phyloP scores from a whole-genome alignment of 2,329 filamentous ascomycete genomes.

The Pseudopyricularia javanii region DNA sequence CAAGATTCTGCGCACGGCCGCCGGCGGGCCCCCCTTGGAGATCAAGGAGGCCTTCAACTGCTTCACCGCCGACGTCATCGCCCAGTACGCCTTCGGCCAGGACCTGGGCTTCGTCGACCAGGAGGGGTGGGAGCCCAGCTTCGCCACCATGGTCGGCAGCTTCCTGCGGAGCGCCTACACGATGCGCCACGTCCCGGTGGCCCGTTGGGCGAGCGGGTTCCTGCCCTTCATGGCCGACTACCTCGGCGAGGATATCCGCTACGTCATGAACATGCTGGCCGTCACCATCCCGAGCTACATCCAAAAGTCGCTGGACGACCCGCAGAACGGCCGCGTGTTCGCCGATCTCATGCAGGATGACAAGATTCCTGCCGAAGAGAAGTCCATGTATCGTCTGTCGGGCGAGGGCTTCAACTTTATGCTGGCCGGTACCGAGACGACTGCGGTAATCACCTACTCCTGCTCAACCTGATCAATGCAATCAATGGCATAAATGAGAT shows the following conservation, averaged over 20 bases:
- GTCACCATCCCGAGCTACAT: slow-evolving; percentile 9
- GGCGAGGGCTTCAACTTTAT: slow-evolving; percentile 24
- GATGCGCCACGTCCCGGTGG: slow-evolving; percentile 17
- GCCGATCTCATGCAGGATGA: not conserved
- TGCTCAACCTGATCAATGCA: not conserved
- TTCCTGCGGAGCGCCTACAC: slow-evolving; percentile 19
- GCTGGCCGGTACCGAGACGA: slow-evolving; percentile 25
- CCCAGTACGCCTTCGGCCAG: slow-evolving; percentile 14
- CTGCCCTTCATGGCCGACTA: slow-evolving; percentile 13
- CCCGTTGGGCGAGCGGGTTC: slow-evolving; percentile 13
- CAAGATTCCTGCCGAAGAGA: slow-evolving; percentile 21
- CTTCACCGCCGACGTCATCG: slow-evolving; percentile 15
- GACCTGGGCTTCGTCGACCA: slow-evolving; percentile 8
- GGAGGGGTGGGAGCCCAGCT: slow-evolving; percentile 19
- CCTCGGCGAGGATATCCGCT: slow-evolving; percentile 7
- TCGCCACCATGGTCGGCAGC: slow-evolving; percentile 19
- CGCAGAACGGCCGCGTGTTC: slow-evolving; percentile 1
- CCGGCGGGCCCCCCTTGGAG: slow-evolving; percentile 3
- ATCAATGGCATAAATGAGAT: slow-evolving; percentile 1
- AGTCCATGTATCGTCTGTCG: slow-evolving; percentile 17
- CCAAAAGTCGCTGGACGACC: slow-evolving; percentile 6
- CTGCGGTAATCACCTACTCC: slow-evolving; percentile 6
- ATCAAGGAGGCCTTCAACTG: slow-evolving; percentile 6
- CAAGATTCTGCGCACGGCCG: slow-evolving; percentile 5
- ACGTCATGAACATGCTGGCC: slow-evolving; percentile 6